phyloP scores from a whole-genome alignment of 108 stramenopile genomes.

The Ochromonas danica region DNA sequence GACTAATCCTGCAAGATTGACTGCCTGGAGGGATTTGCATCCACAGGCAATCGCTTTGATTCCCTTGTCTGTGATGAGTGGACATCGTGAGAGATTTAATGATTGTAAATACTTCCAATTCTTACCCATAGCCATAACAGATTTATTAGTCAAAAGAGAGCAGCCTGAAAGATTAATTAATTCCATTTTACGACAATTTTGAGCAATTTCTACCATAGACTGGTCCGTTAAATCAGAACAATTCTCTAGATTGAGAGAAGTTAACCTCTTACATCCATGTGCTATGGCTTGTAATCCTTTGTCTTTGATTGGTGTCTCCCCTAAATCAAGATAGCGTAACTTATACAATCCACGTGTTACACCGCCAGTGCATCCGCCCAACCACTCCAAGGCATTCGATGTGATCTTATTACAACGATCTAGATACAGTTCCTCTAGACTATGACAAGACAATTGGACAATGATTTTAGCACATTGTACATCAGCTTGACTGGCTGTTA shows the following conservation, averaged over 20 bases:
- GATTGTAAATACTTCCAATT: not conserved
- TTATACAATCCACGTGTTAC: not conserved
- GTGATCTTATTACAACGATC: not conserved
- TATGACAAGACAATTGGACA: not conserved
- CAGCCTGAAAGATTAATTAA: slow-evolving; percentile 17
- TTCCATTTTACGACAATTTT: not conserved
- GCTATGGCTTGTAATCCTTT: slow-evolving; percentile 3
- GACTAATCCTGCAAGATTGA: slow-evolving; percentile 21
- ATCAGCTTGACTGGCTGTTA: too few species aligned
- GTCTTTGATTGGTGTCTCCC: not conserved
- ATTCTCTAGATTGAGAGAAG: not conserved
- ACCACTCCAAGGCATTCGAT: not conserved
- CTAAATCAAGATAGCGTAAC: not conserved
- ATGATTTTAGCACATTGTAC: too few species aligned
- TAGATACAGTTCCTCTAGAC: not conserved
- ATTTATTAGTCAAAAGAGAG: not conserved
- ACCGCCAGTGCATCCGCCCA: not conserved
- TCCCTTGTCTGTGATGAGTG: slow-evolving; percentile 6
- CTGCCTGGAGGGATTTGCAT: not conserved
- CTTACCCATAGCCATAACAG: slow-evolving; percentile 10
- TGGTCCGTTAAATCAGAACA: not conserved
- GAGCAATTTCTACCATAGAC: not conserved
- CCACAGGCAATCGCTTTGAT: slow-evolving; percentile 6
- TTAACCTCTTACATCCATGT: not conserved
- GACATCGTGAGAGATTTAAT: slow-evolving; percentile 27